These are phyloP conservation scores for Neopestalotiopsis sp. DNA, from an alignment of 2,329 filamentous ascomycete genomes.

Conservation along the genomic window DNA sequence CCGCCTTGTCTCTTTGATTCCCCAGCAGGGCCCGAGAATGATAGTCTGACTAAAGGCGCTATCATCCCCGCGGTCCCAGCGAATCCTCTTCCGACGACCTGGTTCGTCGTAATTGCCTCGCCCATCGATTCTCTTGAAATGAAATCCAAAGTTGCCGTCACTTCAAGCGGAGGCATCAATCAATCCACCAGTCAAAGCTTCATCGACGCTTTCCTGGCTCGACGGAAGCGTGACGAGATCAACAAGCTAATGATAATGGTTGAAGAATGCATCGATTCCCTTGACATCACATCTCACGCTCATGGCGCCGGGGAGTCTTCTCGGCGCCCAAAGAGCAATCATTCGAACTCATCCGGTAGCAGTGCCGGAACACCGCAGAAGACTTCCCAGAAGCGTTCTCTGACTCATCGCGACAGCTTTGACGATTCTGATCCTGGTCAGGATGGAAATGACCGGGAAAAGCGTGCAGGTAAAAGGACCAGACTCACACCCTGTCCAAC, in stretches of 20 bases:
- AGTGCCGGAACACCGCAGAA: neutral
- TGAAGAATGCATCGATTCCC: constrained; percentile 17
- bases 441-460: constrained; percentile 13
- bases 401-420: constrained; percentile 1
- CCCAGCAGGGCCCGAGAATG: constrained; percentile 16
- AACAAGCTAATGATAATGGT: constrained; percentile 21
- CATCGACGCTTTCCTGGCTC: constrained; percentile 19
- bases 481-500: too few species aligned
- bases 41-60: constrained; percentile 12
- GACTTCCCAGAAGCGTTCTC: constrained; percentile 15
- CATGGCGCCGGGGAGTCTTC: constrained; percentile 3
- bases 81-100: constrained; percentile 6
- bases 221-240: constrained; percentile 18
- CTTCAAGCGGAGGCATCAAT: constrained; percentile 18
- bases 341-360: neutral
- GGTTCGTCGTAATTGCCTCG: neutral
- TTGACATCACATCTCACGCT: neutral
- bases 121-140: constrained; percentile 18
- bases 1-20: too few species aligned
- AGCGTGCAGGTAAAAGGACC: neutral
- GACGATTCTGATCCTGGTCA: constrained; percentile 14
- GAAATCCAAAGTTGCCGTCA: constrained; percentile 17
- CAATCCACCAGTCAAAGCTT: constrained; percentile 19
- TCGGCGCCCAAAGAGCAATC: neutral
- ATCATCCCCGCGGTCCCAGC: constrained; percentile 12